These are phyloP conservation scores for Dichotomocladium elegans DNA, from an alignment of 371 early-diverging fungal species.

Conservation along the genomic window DNA sequence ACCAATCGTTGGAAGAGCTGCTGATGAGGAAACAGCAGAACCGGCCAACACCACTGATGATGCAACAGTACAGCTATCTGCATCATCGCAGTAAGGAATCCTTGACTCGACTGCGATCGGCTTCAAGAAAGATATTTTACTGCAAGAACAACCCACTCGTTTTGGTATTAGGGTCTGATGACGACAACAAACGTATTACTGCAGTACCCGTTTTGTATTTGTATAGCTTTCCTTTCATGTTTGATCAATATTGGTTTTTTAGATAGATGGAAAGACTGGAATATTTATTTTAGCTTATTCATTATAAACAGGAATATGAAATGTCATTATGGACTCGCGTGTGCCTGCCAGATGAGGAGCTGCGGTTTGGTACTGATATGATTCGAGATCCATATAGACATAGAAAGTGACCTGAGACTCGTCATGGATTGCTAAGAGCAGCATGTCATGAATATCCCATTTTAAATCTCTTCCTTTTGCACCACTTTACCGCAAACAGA, in stretches of 20 bases:
- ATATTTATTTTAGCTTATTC: constrained; percentile 1
- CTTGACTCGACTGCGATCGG: no score
- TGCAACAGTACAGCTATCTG: no score
- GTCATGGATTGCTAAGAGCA: constrained; percentile 20
- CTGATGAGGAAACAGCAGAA: not conserved
- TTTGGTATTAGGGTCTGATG: no score
- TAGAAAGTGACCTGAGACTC: constrained; percentile 25
- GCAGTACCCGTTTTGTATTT: no score
- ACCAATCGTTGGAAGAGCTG: not conserved
- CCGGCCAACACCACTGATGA: no score
- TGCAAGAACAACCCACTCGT: no score
- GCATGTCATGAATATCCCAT: not conserved
- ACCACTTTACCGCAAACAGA: constrained; percentile 57
- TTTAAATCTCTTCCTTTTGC: not conserved
- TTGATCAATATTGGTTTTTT: not conserved
- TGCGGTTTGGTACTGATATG: constrained; percentile 17
- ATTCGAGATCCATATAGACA: constrained; percentile 24
- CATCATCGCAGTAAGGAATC: not conserved
- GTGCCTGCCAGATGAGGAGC: not conserved
- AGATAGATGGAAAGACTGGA: not conserved
- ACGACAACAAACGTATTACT: no score
- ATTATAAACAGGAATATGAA: constrained; percentile 26
- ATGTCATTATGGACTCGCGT: constrained; percentile 20
- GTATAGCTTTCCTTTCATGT: no score
- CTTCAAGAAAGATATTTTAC: no score